Conservation (phyloP, 805 yeast species). For the Cyberlindnera samutprakarnensis region DNA sequence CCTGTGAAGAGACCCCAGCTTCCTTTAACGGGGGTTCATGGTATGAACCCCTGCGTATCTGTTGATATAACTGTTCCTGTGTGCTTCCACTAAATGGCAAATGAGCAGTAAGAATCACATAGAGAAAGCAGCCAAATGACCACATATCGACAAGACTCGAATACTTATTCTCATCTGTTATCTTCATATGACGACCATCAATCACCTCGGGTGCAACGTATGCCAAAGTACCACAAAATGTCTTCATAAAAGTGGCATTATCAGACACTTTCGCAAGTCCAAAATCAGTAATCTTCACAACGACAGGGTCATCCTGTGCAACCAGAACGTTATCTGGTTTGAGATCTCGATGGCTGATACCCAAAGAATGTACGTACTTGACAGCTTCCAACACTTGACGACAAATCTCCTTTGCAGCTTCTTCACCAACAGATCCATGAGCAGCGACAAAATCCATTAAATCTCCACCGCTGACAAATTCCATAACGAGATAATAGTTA, state of each 20-base stretch:
- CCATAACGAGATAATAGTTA: slow-evolving; percentile 87
- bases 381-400: slow-evolving; percentile 81
- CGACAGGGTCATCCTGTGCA: slow-evolving; percentile 83
- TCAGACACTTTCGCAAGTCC: slow-evolving; percentile 91
- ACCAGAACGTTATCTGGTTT: slow-evolving; percentile 95
- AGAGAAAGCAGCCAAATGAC: slow-evolving; percentile 93
- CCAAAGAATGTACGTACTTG: slow-evolving; percentile 78
- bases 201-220: slow-evolving; percentile 95
- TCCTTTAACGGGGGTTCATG: slow-evolving; percentile 69
- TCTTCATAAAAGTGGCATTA: slow-evolving; percentile 79
- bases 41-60: slow-evolving; percentile 71
- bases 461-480: slow-evolving; percentile 93
- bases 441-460: slow-evolving; percentile 95
- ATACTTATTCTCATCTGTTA: slow-evolving; percentile 35
- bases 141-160: slow-evolving; percentile 93
- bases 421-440: slow-evolving; percentile 87
- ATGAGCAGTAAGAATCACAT: slow-evolving; percentile 88
- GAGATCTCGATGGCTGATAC: slow-evolving; percentile 92
- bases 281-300: slow-evolving; percentile 91
- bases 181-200: slow-evolving; percentile 28
- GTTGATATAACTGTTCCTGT: slow-evolving; percentile 74
- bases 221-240: slow-evolving; percentile 96
- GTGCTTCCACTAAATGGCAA: slow-evolving; percentile 92
- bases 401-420: slow-evolving; percentile 79
- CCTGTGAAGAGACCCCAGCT: slow-evolving; percentile 57